Percentiles rank a stretch among this genome's conserved stretches.
Evolutionary conservation across 2,329 filamentous ascomycete genomes (phyloP).

Genomic region (Colletotrichum sansevieriae): DNA sequence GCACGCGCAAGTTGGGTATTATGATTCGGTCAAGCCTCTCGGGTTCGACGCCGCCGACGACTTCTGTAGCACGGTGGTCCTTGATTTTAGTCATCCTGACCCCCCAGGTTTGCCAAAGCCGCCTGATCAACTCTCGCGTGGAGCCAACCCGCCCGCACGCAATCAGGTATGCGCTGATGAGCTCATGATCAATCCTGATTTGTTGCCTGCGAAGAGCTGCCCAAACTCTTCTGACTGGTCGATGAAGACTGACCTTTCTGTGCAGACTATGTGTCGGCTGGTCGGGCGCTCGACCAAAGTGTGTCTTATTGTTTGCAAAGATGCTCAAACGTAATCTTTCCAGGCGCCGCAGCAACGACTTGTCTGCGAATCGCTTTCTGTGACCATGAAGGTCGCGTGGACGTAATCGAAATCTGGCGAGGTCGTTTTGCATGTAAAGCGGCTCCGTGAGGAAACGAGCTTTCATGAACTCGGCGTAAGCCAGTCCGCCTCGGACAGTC

Average conservation of each 20-base stretch:
- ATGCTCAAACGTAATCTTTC: constrained; percentile 31
- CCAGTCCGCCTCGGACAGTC: constrained; percentile 48
- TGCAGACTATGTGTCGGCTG: constrained; percentile 33
- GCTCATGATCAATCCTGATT: constrained; percentile 23
- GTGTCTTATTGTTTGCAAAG: not conserved
- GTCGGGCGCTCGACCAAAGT: constrained; percentile 32
- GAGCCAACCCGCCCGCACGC: constrained; percentile 33
- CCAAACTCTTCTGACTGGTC: constrained; percentile 36
- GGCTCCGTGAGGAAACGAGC: constrained; percentile 62
- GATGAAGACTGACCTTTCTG: constrained; percentile 27
- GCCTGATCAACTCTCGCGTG: constrained; percentile 19
- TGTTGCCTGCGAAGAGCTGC: constrained; percentile 14
- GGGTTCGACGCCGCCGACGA: constrained; percentile 51
- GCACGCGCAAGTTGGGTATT: constrained; percentile 68
- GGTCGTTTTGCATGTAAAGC: constrained; percentile 61
- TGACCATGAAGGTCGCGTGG: constrained; percentile 55
- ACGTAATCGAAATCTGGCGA: constrained; percentile 53
- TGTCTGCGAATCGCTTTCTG: constrained; percentile 30
- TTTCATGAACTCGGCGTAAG: constrained; percentile 61
- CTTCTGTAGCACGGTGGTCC: constrained; percentile 41
- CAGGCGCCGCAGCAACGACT: constrained; percentile 11
- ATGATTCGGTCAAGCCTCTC: constrained; percentile 65
- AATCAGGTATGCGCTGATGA: constrained; percentile 35
- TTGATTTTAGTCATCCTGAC: constrained; percentile 26
- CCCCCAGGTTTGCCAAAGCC: constrained; percentile 25